These are phyloP conservation scores for Colletotrichum horii DNA, from an alignment of 2,329 filamentous ascomycete species.

Conservation along the genomic window DNA sequence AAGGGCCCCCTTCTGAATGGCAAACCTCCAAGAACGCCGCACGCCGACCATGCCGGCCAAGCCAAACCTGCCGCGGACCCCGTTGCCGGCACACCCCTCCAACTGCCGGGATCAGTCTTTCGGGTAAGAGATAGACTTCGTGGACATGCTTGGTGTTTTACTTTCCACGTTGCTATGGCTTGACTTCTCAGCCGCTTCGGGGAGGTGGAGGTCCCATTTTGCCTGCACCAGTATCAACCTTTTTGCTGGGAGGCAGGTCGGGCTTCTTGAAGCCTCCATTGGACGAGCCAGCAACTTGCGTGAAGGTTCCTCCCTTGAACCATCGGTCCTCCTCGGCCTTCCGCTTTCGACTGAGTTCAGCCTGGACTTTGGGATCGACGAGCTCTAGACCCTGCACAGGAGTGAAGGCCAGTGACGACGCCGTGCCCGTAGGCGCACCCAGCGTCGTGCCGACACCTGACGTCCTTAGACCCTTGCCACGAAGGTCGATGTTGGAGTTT, in stretches of 20 bases:
- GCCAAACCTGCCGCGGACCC: background rate
- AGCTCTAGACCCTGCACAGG: slow-evolving; percentile 94
- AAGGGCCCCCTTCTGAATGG: background rate
- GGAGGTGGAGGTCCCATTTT: slow-evolving; percentile 50
- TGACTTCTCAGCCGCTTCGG: slow-evolving; percentile 10
- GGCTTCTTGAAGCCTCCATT: slow-evolving; percentile 83
- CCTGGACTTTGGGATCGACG: slow-evolving; percentile 89
- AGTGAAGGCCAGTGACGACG: slow-evolving; percentile 89
- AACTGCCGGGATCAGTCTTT: background rate
- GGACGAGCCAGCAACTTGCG: slow-evolving; percentile 72
- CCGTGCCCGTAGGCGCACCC: slow-evolving; percentile 62
- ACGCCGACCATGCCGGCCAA: slow-evolving; percentile 3
- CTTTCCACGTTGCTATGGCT: background rate
- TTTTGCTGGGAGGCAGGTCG: slow-evolving; percentile 75
- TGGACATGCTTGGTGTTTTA: background rate
- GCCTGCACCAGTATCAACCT: slow-evolving; percentile 66
- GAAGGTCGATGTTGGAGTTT: slow-evolving; percentile 69
- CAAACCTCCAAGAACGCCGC: slow-evolving; percentile 5
- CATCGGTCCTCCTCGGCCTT: slow-evolving; percentile 95
- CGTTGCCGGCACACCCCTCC: background rate
- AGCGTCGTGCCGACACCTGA: slow-evolving; percentile 80
- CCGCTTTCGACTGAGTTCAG: slow-evolving; percentile 86
- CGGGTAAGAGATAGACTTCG: background rate
- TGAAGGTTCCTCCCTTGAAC: slow-evolving; percentile 98
- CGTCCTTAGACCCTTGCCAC: slow-evolving; percentile 78